Evolutionary conservation across 2,329 filamentous ascomycete genomes (phyloP), one percentile per base, ranked within the genome.

Genomic region (Botrytis aclada): DNA sequence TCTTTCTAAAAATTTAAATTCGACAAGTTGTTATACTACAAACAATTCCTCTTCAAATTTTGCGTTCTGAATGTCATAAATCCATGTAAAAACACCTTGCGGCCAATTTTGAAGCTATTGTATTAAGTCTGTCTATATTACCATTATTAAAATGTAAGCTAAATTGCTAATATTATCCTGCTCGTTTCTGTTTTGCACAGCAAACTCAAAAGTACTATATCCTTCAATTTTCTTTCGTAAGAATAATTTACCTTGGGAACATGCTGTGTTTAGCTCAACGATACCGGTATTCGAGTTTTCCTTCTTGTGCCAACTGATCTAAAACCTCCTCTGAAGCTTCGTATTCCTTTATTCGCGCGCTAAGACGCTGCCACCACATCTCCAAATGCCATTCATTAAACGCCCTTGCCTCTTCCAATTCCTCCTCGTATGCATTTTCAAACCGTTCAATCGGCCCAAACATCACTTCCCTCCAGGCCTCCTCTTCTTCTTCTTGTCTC

Each of bases 21-120:
- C 4, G 1, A n/a, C 7, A 3, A 16, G 0, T n/a, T n/a, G 1
- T 54, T n/a, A 9, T n/a, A n/a, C 12, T 54, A 29, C 6, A 18
- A 4, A 1, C 51, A 0, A n/a, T n/a, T 47, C 14, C 25, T n/a
- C 1, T 54, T 54, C 25, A n/a, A 54, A n/a, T 14, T n/a, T 54
- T 5, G n/a, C 25, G 47, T 47, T 47, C 7, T 8, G 7, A 47
- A 22, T 47, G 22, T 47, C 43, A 22, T 20, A 43, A 43, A 43
- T 16, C 16, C 16, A 43, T 18, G 43, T 47, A 47, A 20, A 47
- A 22, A 47, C 20, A 22, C 22, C 9, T 22, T 22, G 20, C 3
- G 20, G 18, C 7, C 43, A 22, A 47, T 22, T 22, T 54, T 54
- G 47, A 54, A 54, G 51, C 3, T 12, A 54, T 54, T 16, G 6